A percentile compares a stretch with the other conserved stretches of the same genome.
Evolutionary conservation across 1,284 basidiomycete genomes (phyloP).

Genomic region (Rhodotorula sp.): DNA sequence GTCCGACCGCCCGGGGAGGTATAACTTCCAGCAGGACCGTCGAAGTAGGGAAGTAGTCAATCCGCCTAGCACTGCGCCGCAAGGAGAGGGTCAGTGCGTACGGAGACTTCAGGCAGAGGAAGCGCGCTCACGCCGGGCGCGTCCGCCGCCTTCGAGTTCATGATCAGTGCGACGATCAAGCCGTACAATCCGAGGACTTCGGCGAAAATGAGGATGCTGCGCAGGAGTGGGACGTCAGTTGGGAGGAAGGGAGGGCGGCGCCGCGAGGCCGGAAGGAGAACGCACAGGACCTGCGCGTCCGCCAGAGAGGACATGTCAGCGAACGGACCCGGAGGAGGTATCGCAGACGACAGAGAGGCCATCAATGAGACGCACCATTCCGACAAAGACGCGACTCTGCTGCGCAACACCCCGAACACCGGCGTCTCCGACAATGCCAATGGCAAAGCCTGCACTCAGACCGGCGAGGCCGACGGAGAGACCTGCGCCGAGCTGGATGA

Average conservation of each 20-base stretch:
- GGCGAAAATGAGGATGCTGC: slow-evolving; percentile 52
- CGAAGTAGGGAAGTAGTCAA: no score
- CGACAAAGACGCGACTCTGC: slow-evolving; percentile 37
- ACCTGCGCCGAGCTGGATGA: slow-evolving; percentile 55
- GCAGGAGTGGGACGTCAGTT: background rate
- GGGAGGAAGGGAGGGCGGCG: no score
- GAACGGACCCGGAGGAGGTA: background rate
- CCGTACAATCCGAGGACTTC: slow-evolving; percentile 49
- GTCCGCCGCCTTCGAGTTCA: background rate
- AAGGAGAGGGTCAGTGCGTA: no score
- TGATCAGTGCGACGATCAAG: slow-evolving; percentile 53
- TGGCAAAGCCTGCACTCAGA: slow-evolving; percentile 53
- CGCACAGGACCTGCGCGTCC: slow-evolving; percentile 6
- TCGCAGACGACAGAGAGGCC: background rate
- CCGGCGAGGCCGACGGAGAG: slow-evolving; percentile 54
- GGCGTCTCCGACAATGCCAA: slow-evolving; percentile 54
- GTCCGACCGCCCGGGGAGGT: no score
- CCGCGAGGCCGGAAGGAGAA: no score
- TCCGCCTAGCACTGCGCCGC: no score
- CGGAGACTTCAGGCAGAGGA: background rate
- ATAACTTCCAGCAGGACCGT: no score
- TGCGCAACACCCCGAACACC: slow-evolving; percentile 54
- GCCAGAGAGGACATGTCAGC: background rate
- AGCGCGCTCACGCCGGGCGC: slow-evolving; percentile 1
- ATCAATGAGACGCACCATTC: slow-evolving; percentile 22